phyloP scores from a whole-genome alignment of 257 asterid species.

The Linaria vulgaris region DNA sequence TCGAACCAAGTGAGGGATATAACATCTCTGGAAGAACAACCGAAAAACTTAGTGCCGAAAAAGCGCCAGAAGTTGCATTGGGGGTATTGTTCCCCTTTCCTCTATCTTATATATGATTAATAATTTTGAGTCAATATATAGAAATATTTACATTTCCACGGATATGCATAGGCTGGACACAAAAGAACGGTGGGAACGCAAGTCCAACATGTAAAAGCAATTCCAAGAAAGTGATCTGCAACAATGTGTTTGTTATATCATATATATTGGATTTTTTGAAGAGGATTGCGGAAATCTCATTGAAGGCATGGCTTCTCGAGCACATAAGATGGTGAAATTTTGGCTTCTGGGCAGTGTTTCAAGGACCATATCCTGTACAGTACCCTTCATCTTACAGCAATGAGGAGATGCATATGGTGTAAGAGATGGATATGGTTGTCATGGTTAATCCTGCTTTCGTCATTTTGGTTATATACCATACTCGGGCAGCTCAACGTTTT shows the following conservation, averaged over 20 bases:
- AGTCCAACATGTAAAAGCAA: slow-evolving; percentile 71
- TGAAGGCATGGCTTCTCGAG: background rate
- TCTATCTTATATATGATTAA: slow-evolving; percentile 17
- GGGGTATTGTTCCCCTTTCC: slow-evolving; percentile 54
- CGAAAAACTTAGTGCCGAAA: slow-evolving; percentile 24
- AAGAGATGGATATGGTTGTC: background rate
- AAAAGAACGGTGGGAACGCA: slow-evolving; percentile 87
- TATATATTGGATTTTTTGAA: background rate
- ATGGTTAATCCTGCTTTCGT: background rate
- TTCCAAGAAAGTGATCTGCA: background rate
- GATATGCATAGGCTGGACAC: slow-evolving; percentile 65
- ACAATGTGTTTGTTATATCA: background rate
- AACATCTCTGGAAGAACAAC: slow-evolving; percentile 23
- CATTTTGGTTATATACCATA: background rate
- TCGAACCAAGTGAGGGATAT: slow-evolving; percentile 23
- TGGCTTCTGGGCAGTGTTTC: background rate
- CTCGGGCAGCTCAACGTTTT: background rate
- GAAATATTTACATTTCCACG: no score
- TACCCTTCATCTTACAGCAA: background rate
- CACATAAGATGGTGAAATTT: background rate
- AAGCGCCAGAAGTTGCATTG: slow-evolving; percentile 66
- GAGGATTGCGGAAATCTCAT: background rate
- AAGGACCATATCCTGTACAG: background rate
- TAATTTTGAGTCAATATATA: no score
- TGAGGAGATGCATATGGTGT: slow-evolving; percentile 10